Base-by-base conservation (phyloP, 345 rosid genomes). In the Euphorbia lathyris region DNA sequence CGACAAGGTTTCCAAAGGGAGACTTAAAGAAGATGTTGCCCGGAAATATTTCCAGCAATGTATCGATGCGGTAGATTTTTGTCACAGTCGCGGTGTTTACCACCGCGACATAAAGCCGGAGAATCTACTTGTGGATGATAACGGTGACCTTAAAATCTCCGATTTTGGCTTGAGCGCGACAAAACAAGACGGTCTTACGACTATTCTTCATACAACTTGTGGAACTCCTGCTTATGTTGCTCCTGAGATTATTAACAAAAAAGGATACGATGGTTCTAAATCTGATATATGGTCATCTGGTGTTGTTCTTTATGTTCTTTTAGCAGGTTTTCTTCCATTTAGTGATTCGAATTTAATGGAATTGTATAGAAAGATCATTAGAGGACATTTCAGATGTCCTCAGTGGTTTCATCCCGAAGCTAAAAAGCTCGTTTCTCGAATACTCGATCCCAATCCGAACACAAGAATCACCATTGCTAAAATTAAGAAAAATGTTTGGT, bases 191-290 rank as follows among this genome's bases (percentile, higher is more conserved):
- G 92, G 98, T 17, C 84, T 92, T n/a, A n/a, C n/a, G n/a, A n/a
- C n/a, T n/a, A n/a, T n/a, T 45, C 90, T 92, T 20, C 96, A 92
- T 73, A 92, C 96, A 30, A 83, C 96, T n/a, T 88, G 98, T 50
- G 95, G 98, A 32, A 92, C 98, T 16, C 96, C 98, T 0, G 95
- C 98, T 22, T 90, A 92, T 42, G 98, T 92, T 30, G 92, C 98
- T 0, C 96, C 98, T 0, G 98, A 92, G 74, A 84, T 92, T 25
- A 86, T 90, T 10, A 78, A 73, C 82, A 85, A 86, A 79, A 88
- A 79, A 76, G 98, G 96, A 22, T 92, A 92, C 6, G 93, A 88
- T 65, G 96, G 96, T 16, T 84, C 85, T 40, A 90, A 86, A 76
- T 87, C 95, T 0, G 98, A 92, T 72, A 88, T 90, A 38, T 92